phyloP scores from a whole-genome alignment of 2,329 filamentous ascomycete genomes.

The Botrytis tulipae region DNA sequence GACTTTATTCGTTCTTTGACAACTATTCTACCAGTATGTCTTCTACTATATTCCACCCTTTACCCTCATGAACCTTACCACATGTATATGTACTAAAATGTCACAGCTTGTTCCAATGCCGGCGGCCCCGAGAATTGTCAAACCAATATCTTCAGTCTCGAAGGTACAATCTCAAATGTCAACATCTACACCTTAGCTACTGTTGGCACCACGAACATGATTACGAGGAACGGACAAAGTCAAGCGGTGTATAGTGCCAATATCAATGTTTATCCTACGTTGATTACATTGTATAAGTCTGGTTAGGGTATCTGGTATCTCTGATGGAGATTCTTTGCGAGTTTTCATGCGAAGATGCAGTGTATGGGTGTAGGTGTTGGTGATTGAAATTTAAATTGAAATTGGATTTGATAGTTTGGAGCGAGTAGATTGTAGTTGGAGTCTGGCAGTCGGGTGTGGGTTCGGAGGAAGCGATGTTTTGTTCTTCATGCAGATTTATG shows the following conservation, averaged over 20 bases:
- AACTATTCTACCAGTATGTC: slow-evolving; percentile 46
- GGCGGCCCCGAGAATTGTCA: slow-evolving; percentile 28
- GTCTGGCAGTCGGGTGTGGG: background rate
- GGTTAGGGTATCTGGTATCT: background rate
- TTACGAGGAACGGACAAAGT: slow-evolving; percentile 24
- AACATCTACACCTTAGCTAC: slow-evolving; percentile 30
- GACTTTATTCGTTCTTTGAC: slow-evolving; percentile 59
- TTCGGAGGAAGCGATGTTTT: background rate
- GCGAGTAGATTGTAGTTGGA: background rate
- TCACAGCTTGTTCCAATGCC: slow-evolving; percentile 25
- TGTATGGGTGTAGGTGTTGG: background rate
- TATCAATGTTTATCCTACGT: slow-evolving; percentile 23
- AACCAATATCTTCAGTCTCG: slow-evolving; percentile 28
- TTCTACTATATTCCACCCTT: background rate
- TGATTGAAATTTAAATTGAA: background rate
- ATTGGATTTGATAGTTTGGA: background rate
- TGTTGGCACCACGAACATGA: slow-evolving; percentile 30
- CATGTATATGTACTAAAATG: background rate
- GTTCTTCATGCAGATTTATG: background rate
- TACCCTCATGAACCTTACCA: background rate
- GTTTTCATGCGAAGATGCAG: background rate
- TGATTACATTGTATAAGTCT: slow-evolving; percentile 17
- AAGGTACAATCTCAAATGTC: slow-evolving; percentile 24
- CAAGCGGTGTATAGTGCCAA: slow-evolving; percentile 25
- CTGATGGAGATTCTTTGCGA: background rate